A percentile compares a stretch with the other conserved stretches of the same genome.
These are phyloP conservation scores for Henckelia pumila DNA, from an alignment of 257 asterid genomes.

Conservation along the genomic window DNA sequence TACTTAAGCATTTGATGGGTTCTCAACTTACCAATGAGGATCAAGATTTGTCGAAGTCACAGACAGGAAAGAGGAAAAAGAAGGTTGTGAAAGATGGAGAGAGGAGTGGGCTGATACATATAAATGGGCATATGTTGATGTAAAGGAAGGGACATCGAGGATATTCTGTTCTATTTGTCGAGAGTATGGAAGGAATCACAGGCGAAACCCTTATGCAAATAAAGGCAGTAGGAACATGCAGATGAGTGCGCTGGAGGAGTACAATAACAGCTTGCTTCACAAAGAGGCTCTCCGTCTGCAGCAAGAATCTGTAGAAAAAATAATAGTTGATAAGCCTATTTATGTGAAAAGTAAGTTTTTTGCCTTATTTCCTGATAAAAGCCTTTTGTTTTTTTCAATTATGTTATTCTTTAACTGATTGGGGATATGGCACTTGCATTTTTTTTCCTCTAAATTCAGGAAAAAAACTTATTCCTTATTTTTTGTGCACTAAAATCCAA, in stretches of 20 bases:
- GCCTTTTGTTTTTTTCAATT: not conserved
- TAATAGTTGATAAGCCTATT: conserved; percentile 77
- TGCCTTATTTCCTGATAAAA: conserved; percentile 6
- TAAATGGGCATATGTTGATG: conserved; percentile 97
- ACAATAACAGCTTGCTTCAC: conserved; percentile 95
- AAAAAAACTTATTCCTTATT: not conserved
- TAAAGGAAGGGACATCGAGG: conserved; percentile 91
- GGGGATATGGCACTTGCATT: not conserved
- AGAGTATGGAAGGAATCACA: conserved; percentile 96
- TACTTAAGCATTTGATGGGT: conserved; percentile 62
- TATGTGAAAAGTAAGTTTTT: conserved; percentile 81
- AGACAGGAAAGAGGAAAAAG: conserved; percentile 83
- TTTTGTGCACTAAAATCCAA: conserved; percentile 13
- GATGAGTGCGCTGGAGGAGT: conserved; percentile 99
- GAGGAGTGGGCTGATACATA: conserved; percentile 99
- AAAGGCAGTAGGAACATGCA: conserved; percentile 99
- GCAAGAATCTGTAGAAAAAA: conserved; percentile 92
- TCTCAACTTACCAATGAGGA: conserved; percentile 66
- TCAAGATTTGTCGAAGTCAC: conserved; percentile 66
- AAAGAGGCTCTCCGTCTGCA: conserved; percentile 98
- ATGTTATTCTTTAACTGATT: not conserved
- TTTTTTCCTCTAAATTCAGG: not conserved
- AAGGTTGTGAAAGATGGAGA: conserved; percentile 98
- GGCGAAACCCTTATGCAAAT: conserved; percentile 97
- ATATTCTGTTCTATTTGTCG: conserved; percentile 97